Evolutionary conservation across 2,329 filamentous ascomycete genomes (phyloP).

Genomic region (Byssochlamys sp.): DNA sequence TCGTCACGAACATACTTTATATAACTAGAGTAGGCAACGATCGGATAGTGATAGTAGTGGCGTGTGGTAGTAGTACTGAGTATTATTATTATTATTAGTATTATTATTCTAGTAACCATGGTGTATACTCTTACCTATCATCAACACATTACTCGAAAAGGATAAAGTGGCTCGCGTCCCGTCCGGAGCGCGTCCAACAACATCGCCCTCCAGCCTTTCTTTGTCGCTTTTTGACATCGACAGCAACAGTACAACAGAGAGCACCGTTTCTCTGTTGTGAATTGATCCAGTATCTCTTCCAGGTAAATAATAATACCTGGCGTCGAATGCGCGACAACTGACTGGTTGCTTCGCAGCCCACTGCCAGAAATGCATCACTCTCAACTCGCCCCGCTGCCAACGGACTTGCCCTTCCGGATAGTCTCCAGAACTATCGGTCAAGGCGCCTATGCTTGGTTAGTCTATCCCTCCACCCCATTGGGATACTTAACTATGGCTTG

Average conservation of each 20-base stretch:
- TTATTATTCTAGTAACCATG: neutral
- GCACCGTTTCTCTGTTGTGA: neutral
- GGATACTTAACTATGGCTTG: neutral
- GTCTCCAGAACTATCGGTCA: conserved; percentile 93
- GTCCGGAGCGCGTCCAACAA: conserved; percentile 9
- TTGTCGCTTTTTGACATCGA: conserved; percentile 2
- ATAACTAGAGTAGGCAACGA: neutral
- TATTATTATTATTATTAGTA: too few relatives aligned
- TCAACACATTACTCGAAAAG: conserved; percentile 26
- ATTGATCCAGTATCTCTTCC: neutral
- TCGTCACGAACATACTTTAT: neutral
- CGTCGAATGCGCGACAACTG: neutral
- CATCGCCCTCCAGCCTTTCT: conserved; percentile 11
- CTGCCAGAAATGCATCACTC: conserved; percentile 55
- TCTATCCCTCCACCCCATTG: conserved; percentile 14
- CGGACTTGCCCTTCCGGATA: conserved; percentile 80
- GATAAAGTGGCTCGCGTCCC: conserved; percentile 28
- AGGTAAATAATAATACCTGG: neutral
- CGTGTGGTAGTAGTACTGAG: too few relatives aligned
- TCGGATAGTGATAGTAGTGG: neutral
- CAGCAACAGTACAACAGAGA: neutral
- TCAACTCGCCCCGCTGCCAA: conserved; percentile 76
- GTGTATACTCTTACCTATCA: neutral
- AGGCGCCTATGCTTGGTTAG: conserved; percentile 90
- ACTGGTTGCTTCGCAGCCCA: conserved; percentile 7